Conservation (phyloP, 2,329 filamentous ascomycete genomes). For the Pseudovirgaria hyperparasitica region DNA sequence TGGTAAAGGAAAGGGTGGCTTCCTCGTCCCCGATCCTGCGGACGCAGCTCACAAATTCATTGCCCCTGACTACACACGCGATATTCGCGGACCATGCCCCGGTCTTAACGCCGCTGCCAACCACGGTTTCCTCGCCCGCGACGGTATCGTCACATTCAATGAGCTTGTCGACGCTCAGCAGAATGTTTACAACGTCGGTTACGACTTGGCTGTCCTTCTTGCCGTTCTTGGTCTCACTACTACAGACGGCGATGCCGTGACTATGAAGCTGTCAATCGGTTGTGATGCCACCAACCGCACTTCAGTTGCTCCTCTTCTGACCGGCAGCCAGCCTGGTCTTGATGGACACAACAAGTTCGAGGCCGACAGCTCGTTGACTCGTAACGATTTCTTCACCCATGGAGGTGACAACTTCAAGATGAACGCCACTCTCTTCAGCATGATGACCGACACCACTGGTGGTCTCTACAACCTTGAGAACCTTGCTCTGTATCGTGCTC, state of each 20-base stretch:
- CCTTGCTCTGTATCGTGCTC: slow-evolving; percentile 24
- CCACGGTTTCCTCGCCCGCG: slow-evolving; percentile 6
- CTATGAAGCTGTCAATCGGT: slow-evolving; percentile 30
- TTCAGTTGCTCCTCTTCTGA: slow-evolving; percentile 18
- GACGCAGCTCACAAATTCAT: slow-evolving; percentile 26
- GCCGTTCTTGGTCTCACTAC: slow-evolving; percentile 27
- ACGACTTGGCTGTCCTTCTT: slow-evolving; percentile 27
- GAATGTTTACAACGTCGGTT: slow-evolving; percentile 33
- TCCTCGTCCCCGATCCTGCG: slow-evolving; percentile 29
- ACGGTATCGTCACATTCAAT: slow-evolving; percentile 26
- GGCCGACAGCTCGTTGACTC: slow-evolving; percentile 26
- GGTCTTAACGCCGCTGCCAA: slow-evolving; percentile 21
- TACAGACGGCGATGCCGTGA: slow-evolving; percentile 29
- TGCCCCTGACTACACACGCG: slow-evolving; percentile 18
- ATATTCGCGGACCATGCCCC: slow-evolving; percentile 19
- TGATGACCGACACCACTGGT: slow-evolving; percentile 22
- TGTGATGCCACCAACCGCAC: slow-evolving; percentile 32
- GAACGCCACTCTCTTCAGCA: slow-evolving; percentile 28
- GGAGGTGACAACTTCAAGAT: slow-evolving; percentile 25
- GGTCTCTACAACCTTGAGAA: slow-evolving; percentile 26
- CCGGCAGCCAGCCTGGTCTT: slow-evolving; percentile 28
- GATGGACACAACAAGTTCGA: slow-evolving; percentile 34
- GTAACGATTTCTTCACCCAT: slow-evolving; percentile 27
- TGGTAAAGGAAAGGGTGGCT: slow-evolving; percentile 31
- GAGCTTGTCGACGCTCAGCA: slow-evolving; percentile 35